Conservation (phyloP, 1,284 basidiomycete species). For the Irpex sp. region DNA sequence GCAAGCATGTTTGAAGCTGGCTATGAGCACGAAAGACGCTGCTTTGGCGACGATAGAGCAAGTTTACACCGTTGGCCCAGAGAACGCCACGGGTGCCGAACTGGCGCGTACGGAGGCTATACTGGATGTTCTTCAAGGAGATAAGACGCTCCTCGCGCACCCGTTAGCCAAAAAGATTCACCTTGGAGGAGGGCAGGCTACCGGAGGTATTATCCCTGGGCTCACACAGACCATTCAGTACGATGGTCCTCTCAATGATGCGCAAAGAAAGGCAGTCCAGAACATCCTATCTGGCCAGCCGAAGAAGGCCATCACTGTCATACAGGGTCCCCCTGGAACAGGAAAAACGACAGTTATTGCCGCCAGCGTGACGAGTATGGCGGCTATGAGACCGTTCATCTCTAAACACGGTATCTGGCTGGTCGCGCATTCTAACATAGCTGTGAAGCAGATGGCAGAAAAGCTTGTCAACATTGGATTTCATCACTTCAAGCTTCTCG, state of each 20-base stretch:
- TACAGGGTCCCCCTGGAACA: constrained; percentile 57
- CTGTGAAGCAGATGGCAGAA: constrained; percentile 70
- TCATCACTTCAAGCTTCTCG: constrained; percentile 48
- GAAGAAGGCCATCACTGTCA: constrained; percentile 38
- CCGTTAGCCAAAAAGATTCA: neutral
- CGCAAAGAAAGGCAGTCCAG: constrained; percentile 50
- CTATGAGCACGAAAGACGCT: constrained; percentile 3
- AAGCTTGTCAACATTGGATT: constrained; percentile 46
- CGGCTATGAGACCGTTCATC: constrained; percentile 3
- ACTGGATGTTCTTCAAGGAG: constrained; percentile 8
- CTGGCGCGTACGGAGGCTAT: constrained; percentile 10
- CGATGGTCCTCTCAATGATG: constrained; percentile 39
- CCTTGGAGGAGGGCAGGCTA: neutral
- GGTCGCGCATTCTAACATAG: constrained; percentile 64
- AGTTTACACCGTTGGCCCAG: constrained; percentile 18
- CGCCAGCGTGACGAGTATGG: constrained; percentile 20
- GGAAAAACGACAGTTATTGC: constrained; percentile 33
- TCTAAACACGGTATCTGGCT: constrained; percentile 55
- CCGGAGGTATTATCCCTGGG: neutral
- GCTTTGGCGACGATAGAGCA: constrained; percentile 7
- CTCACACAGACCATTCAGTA: neutral
- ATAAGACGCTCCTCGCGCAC: neutral
- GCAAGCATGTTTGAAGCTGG: constrained; percentile 6
- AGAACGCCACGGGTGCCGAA: constrained; percentile 17
- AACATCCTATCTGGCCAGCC: constrained; percentile 45